Evolutionary conservation across 2,329 filamentous ascomycete genomes (phyloP), one percentile per base, ranked within the genome.

Genomic region (Colletotrichum lindemuthianum): DNA sequence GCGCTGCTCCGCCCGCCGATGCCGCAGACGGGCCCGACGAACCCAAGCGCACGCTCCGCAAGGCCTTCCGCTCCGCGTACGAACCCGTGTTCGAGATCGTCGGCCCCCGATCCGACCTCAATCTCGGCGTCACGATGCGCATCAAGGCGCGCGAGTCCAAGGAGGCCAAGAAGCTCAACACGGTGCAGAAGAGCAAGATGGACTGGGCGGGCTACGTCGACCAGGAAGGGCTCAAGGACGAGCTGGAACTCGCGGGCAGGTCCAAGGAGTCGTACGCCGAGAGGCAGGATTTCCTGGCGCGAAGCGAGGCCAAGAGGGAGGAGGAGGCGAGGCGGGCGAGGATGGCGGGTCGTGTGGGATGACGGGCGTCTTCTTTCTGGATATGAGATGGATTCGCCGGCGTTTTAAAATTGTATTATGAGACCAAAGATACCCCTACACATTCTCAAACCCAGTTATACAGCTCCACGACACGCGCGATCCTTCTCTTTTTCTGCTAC

Each of bases 161-260:
- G 63, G 78, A 77, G 65, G 84, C 86, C 52, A 87, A 85, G 80
- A 91, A 90, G 73, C 79, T 91, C 69, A 91, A 89, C 72, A 89
- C 88, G 13, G 87, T 91, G 13, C 88, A 91, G 77, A 91, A 91
- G 82, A 90, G 87, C 70, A 83, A 87, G 56, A 88, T 91, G 85
- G 89, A 91, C 75, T 91, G 89, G 89, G 89, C 88, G 3, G 88
- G 88, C 11, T 91, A 86, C 70, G 89, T 91, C 61, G 89, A 91
- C 76, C 86, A 89, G 74, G 88, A 90, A 74, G 89, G 89, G 8
- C 88, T 91, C 76, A 84, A 88, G 73, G 88, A 91, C 75, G 89
- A 91, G 74, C 79, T 91, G 63, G 84, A 85, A 75, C 79, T 88
- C 50, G 88, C 88, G 32, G 86, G 88, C 63, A 86, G 85, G 77